Evolutionary conservation across 208 protist genomes (phyloP).

Genomic region (Porcisia hertigi): DNA sequence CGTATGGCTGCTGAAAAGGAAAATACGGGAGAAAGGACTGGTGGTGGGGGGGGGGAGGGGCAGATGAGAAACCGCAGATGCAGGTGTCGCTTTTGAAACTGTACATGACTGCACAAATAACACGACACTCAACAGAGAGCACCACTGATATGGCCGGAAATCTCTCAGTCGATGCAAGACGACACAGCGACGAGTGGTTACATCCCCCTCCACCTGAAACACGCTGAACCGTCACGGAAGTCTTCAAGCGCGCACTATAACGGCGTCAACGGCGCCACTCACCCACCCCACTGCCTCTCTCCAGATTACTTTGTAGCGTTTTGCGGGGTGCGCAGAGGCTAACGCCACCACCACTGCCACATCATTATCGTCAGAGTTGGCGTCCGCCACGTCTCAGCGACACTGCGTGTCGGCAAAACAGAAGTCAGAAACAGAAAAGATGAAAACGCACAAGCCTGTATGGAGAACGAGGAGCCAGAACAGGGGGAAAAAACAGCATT

Average conservation of each 20-base stretch:
- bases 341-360: neutral
- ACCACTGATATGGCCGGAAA: neutral
- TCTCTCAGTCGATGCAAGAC: neutral
- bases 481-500: neutral
- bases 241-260: neutral
- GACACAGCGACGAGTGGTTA: neutral
- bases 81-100: neutral
- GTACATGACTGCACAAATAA: neutral
- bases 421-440: neutral
- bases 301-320: neutral
- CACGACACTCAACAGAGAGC: neutral
- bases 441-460: neutral
- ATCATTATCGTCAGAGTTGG: too few relatives aligned
- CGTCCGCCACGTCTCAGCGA: too few relatives aligned
- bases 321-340: neutral
- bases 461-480: neutral
- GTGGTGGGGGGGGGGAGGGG: neutral
- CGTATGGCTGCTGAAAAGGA: neutral
- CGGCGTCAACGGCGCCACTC: neutral
- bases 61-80: neutral
- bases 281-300: neutral
- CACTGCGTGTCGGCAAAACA: neutral
- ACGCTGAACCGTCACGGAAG: neutral
- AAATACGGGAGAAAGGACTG: neutral
- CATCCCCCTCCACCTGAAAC: neutral